These are phyloP conservation scores for Coccomyxa sp. DNA, from an alignment of 139 green algal species.

Conservation along the genomic window DNA sequence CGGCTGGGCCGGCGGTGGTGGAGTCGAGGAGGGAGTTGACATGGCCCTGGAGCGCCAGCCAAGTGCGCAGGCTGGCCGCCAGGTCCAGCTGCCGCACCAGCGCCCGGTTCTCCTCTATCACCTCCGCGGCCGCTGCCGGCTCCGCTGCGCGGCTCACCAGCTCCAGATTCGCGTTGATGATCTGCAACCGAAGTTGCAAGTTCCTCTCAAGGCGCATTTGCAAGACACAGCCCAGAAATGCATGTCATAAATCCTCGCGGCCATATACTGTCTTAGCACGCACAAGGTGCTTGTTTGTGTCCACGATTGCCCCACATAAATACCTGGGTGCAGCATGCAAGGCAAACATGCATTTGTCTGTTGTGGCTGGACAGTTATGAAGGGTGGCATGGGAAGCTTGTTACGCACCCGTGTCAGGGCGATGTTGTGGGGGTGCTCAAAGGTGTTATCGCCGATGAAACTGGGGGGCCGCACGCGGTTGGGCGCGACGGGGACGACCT, in stretches of 20 bases:
- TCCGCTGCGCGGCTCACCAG: slow-evolving; percentile 28
- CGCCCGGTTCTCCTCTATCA: background rate
- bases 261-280: no score
- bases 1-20: slow-evolving; percentile 36
- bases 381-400: no score
- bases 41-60: slow-evolving; percentile 80
- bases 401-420: slow-evolving; percentile 33
- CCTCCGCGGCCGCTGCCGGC: background rate
- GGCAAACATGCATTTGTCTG: no score
- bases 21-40: slow-evolving; percentile 86
- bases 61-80: slow-evolving; percentile 44
- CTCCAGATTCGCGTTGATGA: slow-evolving; percentile 76
- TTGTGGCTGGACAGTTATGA: no score
- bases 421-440: slow-evolving; percentile 93
- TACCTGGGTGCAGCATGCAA: no score
- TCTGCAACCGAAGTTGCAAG: slow-evolving; percentile 5
- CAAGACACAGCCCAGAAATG: no score
- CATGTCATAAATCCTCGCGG: no score
- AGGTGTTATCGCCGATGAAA: slow-evolving; percentile 57
- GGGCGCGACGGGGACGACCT: slow-evolving; percentile 79
- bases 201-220: no score
- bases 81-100: slow-evolving; percentile 22
- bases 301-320: no score
- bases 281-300: no score
- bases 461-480: slow-evolving; percentile 77